A percentile compares a stretch with the other conserved stretches of the same genome.
These are phyloP conservation scores for Ceratocystis variospora DNA, from an alignment of 2,329 filamentous ascomycete genomes.

Conservation along the genomic window DNA sequence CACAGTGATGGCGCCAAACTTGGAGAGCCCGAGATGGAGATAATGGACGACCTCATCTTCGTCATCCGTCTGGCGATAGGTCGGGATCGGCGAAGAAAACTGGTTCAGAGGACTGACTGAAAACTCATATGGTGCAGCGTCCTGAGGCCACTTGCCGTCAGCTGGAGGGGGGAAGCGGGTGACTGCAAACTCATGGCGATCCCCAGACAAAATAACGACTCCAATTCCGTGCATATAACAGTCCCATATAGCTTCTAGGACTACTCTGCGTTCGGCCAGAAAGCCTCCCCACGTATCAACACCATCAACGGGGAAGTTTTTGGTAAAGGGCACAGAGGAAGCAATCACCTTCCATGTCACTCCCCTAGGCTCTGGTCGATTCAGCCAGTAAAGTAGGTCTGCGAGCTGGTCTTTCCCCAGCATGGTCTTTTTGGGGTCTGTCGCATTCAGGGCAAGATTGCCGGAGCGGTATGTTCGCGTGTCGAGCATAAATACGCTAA, in stretches of 20 bases:
- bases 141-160: slow-evolving; percentile 47
- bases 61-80: slow-evolving; percentile 67
- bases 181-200: slow-evolving; percentile 93
- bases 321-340: slow-evolving; percentile 86
- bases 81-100: slow-evolving; percentile 77
- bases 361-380: slow-evolving; percentile 55
- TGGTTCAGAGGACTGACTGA: slow-evolving; percentile 83
- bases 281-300: slow-evolving; percentile 93
- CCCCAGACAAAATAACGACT: slow-evolving; percentile 74
- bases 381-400: slow-evolving; percentile 67
- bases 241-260: slow-evolving; percentile 89
- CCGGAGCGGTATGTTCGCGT: slow-evolving; percentile 74
- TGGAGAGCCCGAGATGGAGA: slow-evolving; percentile 71
- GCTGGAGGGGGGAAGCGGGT: slow-evolving; percentile 58
- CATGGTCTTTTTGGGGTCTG: slow-evolving; percentile 63
- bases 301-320: slow-evolving; percentile 86
- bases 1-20: slow-evolving; percentile 76
- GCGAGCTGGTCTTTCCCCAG: slow-evolving; percentile 65
- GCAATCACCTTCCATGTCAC: slow-evolving; percentile 90
- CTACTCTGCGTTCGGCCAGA: slow-evolving; percentile 58
- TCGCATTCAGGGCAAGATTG: slow-evolving; percentile 42
- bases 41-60: slow-evolving; percentile 80
- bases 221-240: slow-evolving; percentile 61
- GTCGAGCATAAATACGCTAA: slow-evolving; percentile 88
- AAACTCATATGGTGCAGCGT: slow-evolving; percentile 70